Percentiles rank a stretch among this genome's conserved stretches.
Evolutionary conservation across 1,284 basidiomycete genomes (phyloP).

Genomic region (Anthracocystis setariae): DNA sequence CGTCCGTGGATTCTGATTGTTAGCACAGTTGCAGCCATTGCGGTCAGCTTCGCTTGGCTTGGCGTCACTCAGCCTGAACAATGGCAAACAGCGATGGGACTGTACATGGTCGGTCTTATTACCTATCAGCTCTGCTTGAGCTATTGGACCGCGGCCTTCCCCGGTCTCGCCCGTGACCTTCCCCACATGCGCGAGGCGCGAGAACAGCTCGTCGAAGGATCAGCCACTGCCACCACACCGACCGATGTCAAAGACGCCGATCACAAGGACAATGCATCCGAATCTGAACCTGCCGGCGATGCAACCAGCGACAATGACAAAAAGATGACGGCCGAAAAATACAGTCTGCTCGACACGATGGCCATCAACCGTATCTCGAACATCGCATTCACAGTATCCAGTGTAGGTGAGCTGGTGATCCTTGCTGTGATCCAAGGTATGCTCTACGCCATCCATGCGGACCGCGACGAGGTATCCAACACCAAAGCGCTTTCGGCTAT

Average conservation of each 20-base stretch:
- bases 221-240: not conserved
- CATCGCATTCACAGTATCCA: constrained; percentile 79
- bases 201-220: constrained; percentile 73
- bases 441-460: constrained; percentile 74
- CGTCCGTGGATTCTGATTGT: constrained; percentile 47
- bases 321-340: constrained; percentile 72
- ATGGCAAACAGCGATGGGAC: constrained; percentile 79
- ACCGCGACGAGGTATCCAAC: constrained; percentile 59
- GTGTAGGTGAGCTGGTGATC: constrained; percentile 79
- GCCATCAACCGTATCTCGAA: constrained; percentile 87
- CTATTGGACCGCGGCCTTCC: constrained; percentile 84
- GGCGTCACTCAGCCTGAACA: constrained; percentile 72
- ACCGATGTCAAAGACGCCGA: constrained; percentile 5
- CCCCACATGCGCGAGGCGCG: constrained; percentile 75
- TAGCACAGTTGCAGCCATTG: constrained; percentile 42
- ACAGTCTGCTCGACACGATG: constrained; percentile 79
- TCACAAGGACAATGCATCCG: constrained; percentile 21
- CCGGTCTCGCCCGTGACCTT: constrained; percentile 82
- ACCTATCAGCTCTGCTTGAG: constrained; percentile 81
- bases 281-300: not conserved
- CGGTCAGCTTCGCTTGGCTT: constrained; percentile 33
- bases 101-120: constrained; percentile 85
- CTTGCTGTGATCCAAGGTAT: constrained; percentile 82
- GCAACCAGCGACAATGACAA: not conserved
- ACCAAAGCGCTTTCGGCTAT: constrained; percentile 71